Percentiles rank a stretch among this genome's conserved stretches.
Conservation (phyloP, 176 grass and related monocot genomes). For the Carex pumila region DNA sequence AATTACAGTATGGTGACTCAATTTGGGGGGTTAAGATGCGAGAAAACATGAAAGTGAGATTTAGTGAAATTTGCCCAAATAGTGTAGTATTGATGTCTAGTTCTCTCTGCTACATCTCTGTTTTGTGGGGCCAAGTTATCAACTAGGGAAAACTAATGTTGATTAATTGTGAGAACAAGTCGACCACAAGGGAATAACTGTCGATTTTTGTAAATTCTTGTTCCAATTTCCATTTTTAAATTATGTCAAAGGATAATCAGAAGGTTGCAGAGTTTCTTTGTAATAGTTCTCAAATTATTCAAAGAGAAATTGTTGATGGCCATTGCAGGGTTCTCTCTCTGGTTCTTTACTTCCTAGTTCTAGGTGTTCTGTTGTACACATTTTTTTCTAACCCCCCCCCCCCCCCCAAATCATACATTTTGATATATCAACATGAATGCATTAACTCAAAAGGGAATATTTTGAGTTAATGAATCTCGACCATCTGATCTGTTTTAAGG, state of each 20-base stretch:
- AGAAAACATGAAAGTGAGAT: not conserved
- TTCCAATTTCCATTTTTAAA: not conserved
- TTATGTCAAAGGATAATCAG: conserved; percentile 5
- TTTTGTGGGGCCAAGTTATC: not conserved
- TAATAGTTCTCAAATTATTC: conserved; percentile 16
- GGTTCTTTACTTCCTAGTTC: not conserved
- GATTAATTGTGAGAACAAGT: not conserved
- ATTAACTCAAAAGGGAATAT: too few relatives aligned
- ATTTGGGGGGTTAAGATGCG: not conserved
- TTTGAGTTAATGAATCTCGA: too few relatives aligned
- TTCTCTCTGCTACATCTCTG: not conserved
- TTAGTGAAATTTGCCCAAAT: not conserved
- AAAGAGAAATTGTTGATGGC: conserved; percentile 3
- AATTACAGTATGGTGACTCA: not conserved
- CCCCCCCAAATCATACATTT: not conserved
- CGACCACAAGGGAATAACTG: not conserved
- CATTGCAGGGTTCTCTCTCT: not conserved
- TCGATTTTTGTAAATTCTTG: conserved; percentile 4
- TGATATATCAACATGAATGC: not conserved
- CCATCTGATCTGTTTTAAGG: too few relatives aligned
- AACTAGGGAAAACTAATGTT: not conserved
- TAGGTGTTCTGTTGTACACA: not conserved
- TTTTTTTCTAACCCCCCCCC: not conserved
- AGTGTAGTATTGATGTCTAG: not conserved
- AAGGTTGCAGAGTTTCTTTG: not conserved